Evolutionary conservation across 805 yeast species (phyloP), one percentile per base, ranked within the genome.

Genomic region (Yamadazyma laniorum): DNA sequence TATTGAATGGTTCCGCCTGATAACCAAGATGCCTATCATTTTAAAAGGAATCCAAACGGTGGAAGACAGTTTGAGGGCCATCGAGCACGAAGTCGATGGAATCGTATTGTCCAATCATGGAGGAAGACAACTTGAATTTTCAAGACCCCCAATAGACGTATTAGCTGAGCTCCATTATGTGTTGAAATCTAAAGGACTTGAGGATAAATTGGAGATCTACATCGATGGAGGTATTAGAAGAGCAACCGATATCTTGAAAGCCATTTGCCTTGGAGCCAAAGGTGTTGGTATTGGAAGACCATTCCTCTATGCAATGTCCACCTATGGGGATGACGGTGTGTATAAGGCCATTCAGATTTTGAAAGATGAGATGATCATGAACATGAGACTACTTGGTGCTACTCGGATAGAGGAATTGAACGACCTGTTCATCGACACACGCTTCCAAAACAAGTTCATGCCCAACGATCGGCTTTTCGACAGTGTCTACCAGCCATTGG

Each of bases 281-380:
- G 87, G 85, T 3, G 80, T 77, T 3, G 93, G 93, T 1, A 58
- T 85, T 27, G 90, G 93, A 4, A 69, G 91, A 40, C 87, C 90
- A 2, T 80, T 85, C 57, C 56, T 84, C 23, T 85, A 82, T 53
- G 88, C 89, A 26, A 77, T 83, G 79, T 72, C 85, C n/a, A 72
- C 86, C 1, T 86, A 85, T 47, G 95, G 95, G 8, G 87, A 77
- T 49, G 79, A 67, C 5, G 95, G 95, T 22, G 89, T 83, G 6
- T 55, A 56, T 30, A 74, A 73, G 44, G 85, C 88, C 11, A 74
- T 82, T 40, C 80, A 78, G 48, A 66, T 82, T 4, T 60, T 83
- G 49, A 71, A 76, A 45, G 74, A 68, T 22, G 90, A 83, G 51
- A 68, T 83, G 63, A 63, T 70, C 36, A 75, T 80, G 62, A 77